A percentile compares a stretch with the other conserved stretches of the same genome.
phyloP scores from a whole-genome alignment of 208 protist genomes.

The Acanthamoeba castellanii region DNA sequence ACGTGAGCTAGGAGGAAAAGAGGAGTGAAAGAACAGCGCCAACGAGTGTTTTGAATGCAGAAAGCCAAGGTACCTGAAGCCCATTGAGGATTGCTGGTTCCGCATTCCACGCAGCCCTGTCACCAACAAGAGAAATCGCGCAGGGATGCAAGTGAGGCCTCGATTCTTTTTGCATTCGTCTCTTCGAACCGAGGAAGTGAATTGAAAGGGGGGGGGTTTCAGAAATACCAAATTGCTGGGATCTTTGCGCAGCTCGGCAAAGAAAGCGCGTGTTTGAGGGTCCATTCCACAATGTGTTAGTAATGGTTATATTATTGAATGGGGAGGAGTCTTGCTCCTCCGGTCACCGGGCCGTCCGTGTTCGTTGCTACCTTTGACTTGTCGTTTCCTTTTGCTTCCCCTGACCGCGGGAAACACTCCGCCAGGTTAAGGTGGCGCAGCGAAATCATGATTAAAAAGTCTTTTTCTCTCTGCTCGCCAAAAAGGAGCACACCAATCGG shows the following conservation, averaged over 20 bases:
- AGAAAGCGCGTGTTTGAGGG: conserved; percentile 55
- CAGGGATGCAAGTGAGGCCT: not conserved
- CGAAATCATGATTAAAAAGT: no score
- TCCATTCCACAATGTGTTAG: not conserved
- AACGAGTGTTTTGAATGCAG: not conserved
- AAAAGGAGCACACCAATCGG: no score
- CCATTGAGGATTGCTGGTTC: conserved; percentile 70
- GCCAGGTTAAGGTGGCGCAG: not conserved
- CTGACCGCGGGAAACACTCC: not conserved
- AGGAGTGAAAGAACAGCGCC: not conserved
- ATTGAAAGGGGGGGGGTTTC: not conserved
- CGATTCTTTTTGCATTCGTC: no score
- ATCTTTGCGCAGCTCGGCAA: conserved; percentile 49
- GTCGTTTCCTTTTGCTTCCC: not conserved
- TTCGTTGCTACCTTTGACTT: not conserved
- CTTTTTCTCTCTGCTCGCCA: no score
- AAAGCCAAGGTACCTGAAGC: conserved; percentile 30
- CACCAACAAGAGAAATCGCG: not conserved
- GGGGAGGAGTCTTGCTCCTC: no score
- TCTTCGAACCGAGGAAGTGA: not conserved
- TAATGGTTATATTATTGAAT: not conserved
- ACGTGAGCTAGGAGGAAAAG: not conserved
- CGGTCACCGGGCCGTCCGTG: not conserved
- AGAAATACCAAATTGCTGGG: not conserved
- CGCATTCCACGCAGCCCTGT: conserved; percentile 59